phyloP scores from a whole-genome alignment of 768 basidiomycete genomes.

The Suillus variegatus region DNA sequence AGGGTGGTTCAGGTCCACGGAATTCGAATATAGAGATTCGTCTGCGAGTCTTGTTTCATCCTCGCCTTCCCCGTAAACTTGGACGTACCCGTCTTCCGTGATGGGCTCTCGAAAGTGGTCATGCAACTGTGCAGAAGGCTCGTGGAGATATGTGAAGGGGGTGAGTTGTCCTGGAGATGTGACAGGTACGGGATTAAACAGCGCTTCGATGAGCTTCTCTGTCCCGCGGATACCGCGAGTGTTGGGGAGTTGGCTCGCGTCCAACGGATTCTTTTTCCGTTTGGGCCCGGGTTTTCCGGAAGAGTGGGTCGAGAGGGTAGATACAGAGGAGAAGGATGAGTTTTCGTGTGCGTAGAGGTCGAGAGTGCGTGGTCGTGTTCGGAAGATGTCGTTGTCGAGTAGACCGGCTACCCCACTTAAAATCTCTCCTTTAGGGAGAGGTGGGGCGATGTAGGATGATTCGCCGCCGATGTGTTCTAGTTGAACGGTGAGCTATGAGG shows the following conservation, averaged over 20 bases:
- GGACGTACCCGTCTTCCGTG: background rate
- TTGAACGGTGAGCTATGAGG: conserved; percentile 51
- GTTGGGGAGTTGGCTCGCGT: conserved; percentile 43
- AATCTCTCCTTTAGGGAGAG: conserved; percentile 72
- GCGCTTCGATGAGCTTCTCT: conserved; percentile 72
- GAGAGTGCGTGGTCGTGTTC: conserved; percentile 50
- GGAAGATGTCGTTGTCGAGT: conserved; percentile 56
- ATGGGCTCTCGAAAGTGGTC: background rate
- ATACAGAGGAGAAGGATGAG: conserved; percentile 34
- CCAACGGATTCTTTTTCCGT: conserved; percentile 28
- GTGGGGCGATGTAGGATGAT: conserved; percentile 58
- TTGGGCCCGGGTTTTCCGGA: conserved; percentile 11
- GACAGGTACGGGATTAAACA: conserved; percentile 72
- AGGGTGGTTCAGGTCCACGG: conserved; percentile 13
- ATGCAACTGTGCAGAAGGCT: conserved; percentile 16
- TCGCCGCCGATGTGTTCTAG: conserved; percentile 57
- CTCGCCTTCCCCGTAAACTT: background rate
- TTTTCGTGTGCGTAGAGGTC: conserved; percentile 40
- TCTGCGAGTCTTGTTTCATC: conserved; percentile 14
- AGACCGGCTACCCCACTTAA: conserved; percentile 65
- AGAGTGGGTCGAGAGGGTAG: conserved; percentile 25
- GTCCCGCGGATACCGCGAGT: conserved; percentile 65
- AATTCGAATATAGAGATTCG: conserved; percentile 23
- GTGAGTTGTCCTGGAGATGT: conserved; percentile 25
- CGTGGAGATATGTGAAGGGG: conserved; percentile 41